A percentile compares a stretch with the other conserved stretches of the same genome.
Conservation (phyloP, 495 filamentous ascomycete species). For the Haplographium delicatum region DNA sequence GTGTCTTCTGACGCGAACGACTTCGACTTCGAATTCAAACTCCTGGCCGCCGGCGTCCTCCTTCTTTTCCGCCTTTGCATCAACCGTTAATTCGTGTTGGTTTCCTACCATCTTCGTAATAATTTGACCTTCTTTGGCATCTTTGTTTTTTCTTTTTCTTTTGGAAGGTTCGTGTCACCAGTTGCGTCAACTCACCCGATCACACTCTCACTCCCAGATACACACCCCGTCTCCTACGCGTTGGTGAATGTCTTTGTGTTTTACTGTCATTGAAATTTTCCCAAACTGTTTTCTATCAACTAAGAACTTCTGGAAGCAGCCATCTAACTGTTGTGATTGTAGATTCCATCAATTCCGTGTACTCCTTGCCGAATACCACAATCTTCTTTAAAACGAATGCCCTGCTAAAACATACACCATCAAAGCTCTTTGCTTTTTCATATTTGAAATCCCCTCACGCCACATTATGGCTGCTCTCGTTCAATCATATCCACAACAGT, state of each 20-base stretch:
- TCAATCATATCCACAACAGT: slow-evolving; percentile 81
- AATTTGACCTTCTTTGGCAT: slow-evolving; percentile 15
- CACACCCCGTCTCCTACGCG: too few species aligned
- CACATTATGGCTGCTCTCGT: slow-evolving; percentile 82
- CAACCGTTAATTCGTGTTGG: slow-evolving; percentile 34
- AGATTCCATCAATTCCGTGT: background rate
- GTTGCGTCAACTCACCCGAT: background rate
- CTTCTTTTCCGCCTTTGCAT: slow-evolving; percentile 38
- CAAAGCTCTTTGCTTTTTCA: slow-evolving; percentile 5
- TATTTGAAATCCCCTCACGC: background rate
- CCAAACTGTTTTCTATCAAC: slow-evolving; percentile 4
- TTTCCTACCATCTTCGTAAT: slow-evolving; percentile 25
- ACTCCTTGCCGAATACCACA: background rate
- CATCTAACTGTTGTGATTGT: background rate
- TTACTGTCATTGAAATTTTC: too few species aligned
- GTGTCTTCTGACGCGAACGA: slow-evolving; percentile 40
- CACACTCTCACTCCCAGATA: too few species aligned
- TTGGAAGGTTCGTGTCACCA: slow-evolving; percentile 22
- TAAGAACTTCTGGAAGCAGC: slow-evolving; percentile 1
- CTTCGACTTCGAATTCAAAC: slow-evolving; percentile 28
- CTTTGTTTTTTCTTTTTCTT: slow-evolving; percentile 18
- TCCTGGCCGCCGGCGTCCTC: slow-evolving; percentile 51
- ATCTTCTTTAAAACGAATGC: slow-evolving; percentile 12
- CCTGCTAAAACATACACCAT: background rate
- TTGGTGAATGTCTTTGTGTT: too few species aligned